Evolutionary conservation across 331 rosid genomes (phyloP), one percentile per base, ranked within the genome.

Genomic region (Acacia concinna): DNA sequence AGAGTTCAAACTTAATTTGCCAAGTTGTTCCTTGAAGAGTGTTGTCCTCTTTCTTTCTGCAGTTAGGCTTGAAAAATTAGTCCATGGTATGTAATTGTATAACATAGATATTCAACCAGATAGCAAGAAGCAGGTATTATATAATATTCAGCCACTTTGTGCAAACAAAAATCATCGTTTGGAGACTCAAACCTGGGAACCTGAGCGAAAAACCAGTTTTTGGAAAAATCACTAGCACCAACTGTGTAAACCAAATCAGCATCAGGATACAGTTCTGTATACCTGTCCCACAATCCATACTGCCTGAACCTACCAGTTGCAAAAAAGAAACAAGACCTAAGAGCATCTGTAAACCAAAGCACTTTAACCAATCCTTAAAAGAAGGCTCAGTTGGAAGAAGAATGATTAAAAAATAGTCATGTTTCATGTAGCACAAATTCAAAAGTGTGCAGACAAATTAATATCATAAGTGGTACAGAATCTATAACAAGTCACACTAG

Each of bases 271-370:
- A 94, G 69, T n/a, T 94, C 97, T 62, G 86, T 25, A 37, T 90
- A 94, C 86, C 94, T 90, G 66, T 89, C 93, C 97, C 98, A 94
- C 74, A 94, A 71, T 68, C 98, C 98, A 79, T 91, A 94, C 74
- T 94, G 97, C 86, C 96, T 90, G 83, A 87, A 94, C 88, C 98
- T 92, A 85, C n/a, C 81, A 76, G 54, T 84, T 74, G 59, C 49
- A 44, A 69, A 80, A 35, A 67, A 68, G 71, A 49, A 47, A 40
- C 28, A 68, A 80, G 71, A 73, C 62, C 78, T n/a, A 51, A 68
- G n/a, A 59, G 32, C 23, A 72, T 71, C 21, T 4, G 31, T 59
- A 41, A 41, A 80, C 35, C 44, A 63, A 79, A 85, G 75, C 27
- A 82, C 52, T 38, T 75, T 57, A 75, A 71, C 73, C 65, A 38